Percentiles rank a stretch among this genome's conserved stretches.
Conservation (phyloP, 805 yeast genomes). For the Metschnikowia bowlesiae region DNA sequence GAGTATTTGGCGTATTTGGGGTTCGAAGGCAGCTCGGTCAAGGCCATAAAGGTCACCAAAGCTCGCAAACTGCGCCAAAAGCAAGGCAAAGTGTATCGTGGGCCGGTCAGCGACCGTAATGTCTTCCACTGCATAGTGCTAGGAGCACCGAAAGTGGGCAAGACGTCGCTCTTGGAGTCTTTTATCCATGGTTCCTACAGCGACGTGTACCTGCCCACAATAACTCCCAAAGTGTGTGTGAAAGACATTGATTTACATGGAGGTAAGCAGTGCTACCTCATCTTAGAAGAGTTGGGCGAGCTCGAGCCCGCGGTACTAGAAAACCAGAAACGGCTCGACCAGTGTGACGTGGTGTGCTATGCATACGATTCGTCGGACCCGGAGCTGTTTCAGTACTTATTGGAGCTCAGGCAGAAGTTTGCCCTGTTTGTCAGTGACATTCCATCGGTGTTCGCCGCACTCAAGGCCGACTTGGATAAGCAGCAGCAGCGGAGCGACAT, state of each 20-base stretch:
- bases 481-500: constrained; percentile 85
- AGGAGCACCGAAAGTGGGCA: constrained; percentile 86
- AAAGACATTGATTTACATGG: constrained; percentile 92
- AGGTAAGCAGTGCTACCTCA: constrained; percentile 91
- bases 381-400: constrained; percentile 80
- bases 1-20: constrained; percentile 90
- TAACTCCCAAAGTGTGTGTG: constrained; percentile 75
- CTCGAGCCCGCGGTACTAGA: constrained; percentile 77
- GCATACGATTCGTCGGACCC: constrained; percentile 96
- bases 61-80: constrained; percentile 69
- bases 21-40: constrained; percentile 48
- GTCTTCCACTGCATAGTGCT: constrained; percentile 86
- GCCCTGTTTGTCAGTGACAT: constrained; percentile 54
- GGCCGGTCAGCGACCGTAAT: constrained; percentile 72
- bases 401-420: constrained; percentile 60
- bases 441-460: constrained; percentile 85
- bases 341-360: constrained; percentile 88
- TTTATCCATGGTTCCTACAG: constrained; percentile 73
- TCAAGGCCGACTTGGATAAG: constrained; percentile 92
- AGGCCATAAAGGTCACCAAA: constrained; percentile 71
- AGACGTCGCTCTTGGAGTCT: constrained; percentile 76
- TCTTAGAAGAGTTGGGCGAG: constrained; percentile 86
- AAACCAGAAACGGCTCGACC: constrained; percentile 62
- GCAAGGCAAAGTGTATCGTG: constrained; percentile 59
- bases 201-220: constrained; percentile 73